phyloP scores from a whole-genome alignment of 1,284 basidiomycete genomes.

The Cutaneotrichosporon mucoides region DNA sequence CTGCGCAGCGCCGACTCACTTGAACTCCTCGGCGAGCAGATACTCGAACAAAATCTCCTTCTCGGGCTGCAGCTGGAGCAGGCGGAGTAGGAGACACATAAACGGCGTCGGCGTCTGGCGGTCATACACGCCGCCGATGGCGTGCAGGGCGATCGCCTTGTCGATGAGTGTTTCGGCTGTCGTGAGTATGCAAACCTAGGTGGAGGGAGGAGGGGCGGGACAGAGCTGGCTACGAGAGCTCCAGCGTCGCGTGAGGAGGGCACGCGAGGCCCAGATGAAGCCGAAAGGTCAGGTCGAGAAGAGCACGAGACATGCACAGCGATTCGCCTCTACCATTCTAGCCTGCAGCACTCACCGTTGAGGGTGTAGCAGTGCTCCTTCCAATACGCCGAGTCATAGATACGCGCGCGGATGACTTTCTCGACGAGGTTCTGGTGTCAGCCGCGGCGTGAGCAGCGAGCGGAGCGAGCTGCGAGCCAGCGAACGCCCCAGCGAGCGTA shows the following conservation, averaged over 20 bases:
- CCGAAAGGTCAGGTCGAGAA: too few species aligned
- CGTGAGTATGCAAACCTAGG: background rate
- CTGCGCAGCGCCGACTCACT: conserved; percentile 57
- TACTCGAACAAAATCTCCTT: conserved; percentile 95
- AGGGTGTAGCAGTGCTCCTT: conserved; percentile 94
- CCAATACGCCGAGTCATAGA: conserved; percentile 95
- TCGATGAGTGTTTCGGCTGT: conserved; percentile 88
- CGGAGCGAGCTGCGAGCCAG: too few species aligned
- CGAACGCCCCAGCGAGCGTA: too few species aligned
- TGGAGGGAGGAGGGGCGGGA: too few species aligned
- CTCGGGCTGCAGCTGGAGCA: conserved; percentile 95
- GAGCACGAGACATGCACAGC: too few species aligned
- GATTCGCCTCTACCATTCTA: too few species aligned
- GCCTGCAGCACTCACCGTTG: too few species aligned
- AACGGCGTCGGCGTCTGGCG: conserved; percentile 91
- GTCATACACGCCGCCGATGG: conserved; percentile 83
- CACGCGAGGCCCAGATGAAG: too few species aligned
- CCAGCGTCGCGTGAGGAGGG: too few species aligned
- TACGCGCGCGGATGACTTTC: conserved; percentile 90
- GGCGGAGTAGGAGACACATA: conserved; percentile 83
- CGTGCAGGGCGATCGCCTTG: conserved; percentile 74
- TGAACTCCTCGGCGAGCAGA: conserved; percentile 92
- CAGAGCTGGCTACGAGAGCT: too few species aligned
- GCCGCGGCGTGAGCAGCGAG: too few species aligned
- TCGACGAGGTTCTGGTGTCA: conserved; percentile 79